Percentiles rank a stretch among this genome's conserved stretches.
phyloP scores from a whole-genome alignment of 108 stramenopile species.

The Skeletonema costatum region DNA sequence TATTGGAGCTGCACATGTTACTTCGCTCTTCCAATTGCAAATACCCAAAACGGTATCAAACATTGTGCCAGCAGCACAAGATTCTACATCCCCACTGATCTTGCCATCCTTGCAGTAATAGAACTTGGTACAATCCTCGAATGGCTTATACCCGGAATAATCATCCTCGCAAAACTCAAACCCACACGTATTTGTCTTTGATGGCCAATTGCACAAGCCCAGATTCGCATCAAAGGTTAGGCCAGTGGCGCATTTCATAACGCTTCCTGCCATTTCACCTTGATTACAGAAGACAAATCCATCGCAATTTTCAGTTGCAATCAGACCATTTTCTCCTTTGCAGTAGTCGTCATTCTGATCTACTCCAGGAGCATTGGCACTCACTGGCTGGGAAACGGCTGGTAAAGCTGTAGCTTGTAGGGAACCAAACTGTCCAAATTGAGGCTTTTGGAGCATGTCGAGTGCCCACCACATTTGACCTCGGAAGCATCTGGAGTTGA shows the following conservation, averaged over 20 bases:
- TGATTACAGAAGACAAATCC: slow-evolving; percentile 41
- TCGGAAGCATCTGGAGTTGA: slow-evolving; percentile 30
- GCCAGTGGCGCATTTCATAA: slow-evolving; percentile 23
- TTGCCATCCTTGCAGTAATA: slow-evolving; percentile 39
- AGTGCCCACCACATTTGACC: slow-evolving; percentile 55
- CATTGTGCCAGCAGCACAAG: slow-evolving; percentile 39
- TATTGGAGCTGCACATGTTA: slow-evolving; percentile 21
- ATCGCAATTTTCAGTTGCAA: slow-evolving; percentile 28
- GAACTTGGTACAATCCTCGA: slow-evolving; percentile 46
- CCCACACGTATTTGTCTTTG: slow-evolving; percentile 34
- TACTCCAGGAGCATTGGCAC: background rate
- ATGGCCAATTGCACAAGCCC: slow-evolving; percentile 49
- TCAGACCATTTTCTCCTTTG: slow-evolving; percentile 14
- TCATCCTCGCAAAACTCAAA: slow-evolving; percentile 44
- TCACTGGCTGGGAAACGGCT: background rate
- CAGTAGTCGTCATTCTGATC: background rate
- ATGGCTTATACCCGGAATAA: slow-evolving; percentile 19
- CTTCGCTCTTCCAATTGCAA: slow-evolving; percentile 39
- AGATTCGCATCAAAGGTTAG: slow-evolving; percentile 37
- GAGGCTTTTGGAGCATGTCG: slow-evolving; percentile 45
- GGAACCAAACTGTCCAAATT: slow-evolving; percentile 3
- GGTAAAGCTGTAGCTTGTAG: background rate
- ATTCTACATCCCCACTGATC: slow-evolving; percentile 41
- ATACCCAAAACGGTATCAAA: slow-evolving; percentile 31
- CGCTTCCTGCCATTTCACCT: slow-evolving; percentile 26